These are phyloP conservation scores for Cicer judaicum DNA, from an alignment of 306 rosid species.

Conservation along the genomic window DNA sequence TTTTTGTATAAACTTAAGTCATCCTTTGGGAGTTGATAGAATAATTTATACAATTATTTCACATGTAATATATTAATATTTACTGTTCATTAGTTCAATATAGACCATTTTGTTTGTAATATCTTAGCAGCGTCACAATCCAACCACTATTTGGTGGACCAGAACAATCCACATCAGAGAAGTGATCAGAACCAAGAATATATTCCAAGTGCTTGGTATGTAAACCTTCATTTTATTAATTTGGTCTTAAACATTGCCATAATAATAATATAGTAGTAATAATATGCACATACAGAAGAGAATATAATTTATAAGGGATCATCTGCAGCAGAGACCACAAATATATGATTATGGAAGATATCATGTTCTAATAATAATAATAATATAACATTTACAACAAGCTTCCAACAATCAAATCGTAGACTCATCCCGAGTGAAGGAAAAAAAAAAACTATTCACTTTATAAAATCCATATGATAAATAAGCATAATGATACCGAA, in stretches of 20 bases:
- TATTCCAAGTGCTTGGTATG: too few relatives aligned
- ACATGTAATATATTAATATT: too few relatives aligned
- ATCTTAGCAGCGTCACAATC: too few relatives aligned
- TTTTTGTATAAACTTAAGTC: background rate
- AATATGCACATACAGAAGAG: background rate
- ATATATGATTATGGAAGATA: conserved; percentile 9
- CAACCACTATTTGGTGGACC: background rate
- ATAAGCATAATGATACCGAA: conserved; percentile 45
- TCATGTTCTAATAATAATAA: conserved; percentile 12
- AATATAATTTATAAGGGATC: background rate
- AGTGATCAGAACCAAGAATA: background rate
- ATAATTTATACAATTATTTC: too few relatives aligned
- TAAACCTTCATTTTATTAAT: background rate
- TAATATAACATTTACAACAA: conserved; percentile 57
- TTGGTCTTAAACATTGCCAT: background rate
- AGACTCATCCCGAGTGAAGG: conserved; percentile 35
- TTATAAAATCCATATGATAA: conserved; percentile 52
- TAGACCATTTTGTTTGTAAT: too few relatives aligned
- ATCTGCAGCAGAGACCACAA: background rate
- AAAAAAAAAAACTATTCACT: conserved; percentile 42
- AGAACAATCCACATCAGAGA: background rate
- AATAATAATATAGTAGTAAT: background rate
- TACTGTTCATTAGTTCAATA: too few relatives aligned
- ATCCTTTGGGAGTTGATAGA: too few relatives aligned
- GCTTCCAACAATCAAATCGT: conserved; percentile 44